A percentile compares a stretch with the other conserved stretches of the same genome.
phyloP scores from a whole-genome alignment of 306 rosid species.

The Crataegus laevigata region DNA sequence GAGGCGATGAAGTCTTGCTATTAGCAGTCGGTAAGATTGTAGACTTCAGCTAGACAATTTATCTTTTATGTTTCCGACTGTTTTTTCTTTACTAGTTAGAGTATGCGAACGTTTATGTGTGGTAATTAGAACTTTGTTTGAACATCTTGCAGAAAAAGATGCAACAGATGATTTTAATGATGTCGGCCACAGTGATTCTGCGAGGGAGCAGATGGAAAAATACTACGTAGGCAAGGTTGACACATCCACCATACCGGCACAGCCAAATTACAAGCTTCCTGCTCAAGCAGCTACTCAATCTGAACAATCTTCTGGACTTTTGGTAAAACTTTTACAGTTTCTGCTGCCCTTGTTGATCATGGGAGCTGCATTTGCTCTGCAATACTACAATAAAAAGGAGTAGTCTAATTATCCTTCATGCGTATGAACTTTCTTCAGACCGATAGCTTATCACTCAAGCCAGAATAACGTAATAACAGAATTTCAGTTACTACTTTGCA shows the following conservation, averaged over 20 bases:
- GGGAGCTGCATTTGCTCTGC: constrained; percentile 56
- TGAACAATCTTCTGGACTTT: constrained; percentile 34
- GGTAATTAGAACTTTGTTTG: constrained; percentile 9
- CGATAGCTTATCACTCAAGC: neutral
- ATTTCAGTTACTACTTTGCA: neutral
- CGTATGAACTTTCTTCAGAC: neutral
- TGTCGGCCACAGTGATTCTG: constrained; percentile 69
- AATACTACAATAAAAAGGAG: constrained; percentile 37
- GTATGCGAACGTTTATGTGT: neutral
- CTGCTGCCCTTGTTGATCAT: constrained; percentile 58
- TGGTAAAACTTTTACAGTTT: constrained; percentile 40
- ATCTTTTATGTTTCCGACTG: neutral
- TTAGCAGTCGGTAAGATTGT: constrained; percentile 52
- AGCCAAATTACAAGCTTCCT: constrained; percentile 14
- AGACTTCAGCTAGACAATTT: neutral
- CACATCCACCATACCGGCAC: constrained; percentile 37
- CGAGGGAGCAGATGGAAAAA: constrained; percentile 48
- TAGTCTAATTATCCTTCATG: constrained; percentile 1
- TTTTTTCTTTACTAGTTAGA: neutral
- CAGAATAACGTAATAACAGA: constrained; percentile 2
- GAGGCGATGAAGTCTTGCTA: constrained; percentile 85
- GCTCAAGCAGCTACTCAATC: constrained; percentile 9
- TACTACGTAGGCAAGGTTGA: constrained; percentile 62
- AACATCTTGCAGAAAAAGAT: constrained; percentile 55
- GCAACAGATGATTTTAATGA: constrained; percentile 85